Conservation (phyloP, 345 rosid species). For the Gossypium longicalyx region DNA sequence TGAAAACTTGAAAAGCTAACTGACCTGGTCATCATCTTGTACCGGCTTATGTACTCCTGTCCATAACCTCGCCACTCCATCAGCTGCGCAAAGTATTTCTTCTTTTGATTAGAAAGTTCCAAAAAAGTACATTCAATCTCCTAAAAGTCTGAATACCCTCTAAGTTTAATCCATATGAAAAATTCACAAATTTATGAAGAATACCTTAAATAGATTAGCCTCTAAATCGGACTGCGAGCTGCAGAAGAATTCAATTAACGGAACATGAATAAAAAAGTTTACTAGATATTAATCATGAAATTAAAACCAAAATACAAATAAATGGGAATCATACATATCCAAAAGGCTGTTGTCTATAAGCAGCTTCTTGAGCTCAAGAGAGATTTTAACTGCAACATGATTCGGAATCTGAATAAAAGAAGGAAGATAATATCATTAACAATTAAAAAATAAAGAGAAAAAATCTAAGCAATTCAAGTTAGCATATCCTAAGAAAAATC, state of each 20-base stretch:
- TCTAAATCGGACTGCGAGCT: slow-evolving; percentile 94
- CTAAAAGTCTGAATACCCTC: neutral
- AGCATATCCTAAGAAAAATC: neutral
- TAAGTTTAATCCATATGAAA: neutral
- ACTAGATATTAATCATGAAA: neutral
- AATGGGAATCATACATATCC: slow-evolving; percentile 66
- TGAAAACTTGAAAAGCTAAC: slow-evolving; percentile 11
- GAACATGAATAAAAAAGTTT: neutral
- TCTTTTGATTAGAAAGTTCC: slow-evolving; percentile 11
- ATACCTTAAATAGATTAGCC: slow-evolving; percentile 84
- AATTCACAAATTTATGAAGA: slow-evolving; percentile 8
- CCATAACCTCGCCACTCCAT: slow-evolving; percentile 92
- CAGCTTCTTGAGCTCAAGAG: slow-evolving; percentile 96
- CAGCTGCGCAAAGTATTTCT: slow-evolving; percentile 44
- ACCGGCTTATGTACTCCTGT: slow-evolving; percentile 74
- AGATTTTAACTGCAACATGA: slow-evolving; percentile 89
- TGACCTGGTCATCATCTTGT: slow-evolving; percentile 99
- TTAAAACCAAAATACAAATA: neutral
- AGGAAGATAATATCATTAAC: neutral
- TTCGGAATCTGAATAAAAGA: slow-evolving; percentile 67
- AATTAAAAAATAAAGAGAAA: neutral
- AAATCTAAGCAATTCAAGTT: neutral
- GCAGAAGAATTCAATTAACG: slow-evolving; percentile 21
- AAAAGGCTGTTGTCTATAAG: slow-evolving; percentile 95
- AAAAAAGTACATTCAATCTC: neutral